Base-by-base conservation (phyloP, 352 stramenopile genomes). In the Aphanomyces euteiches region DNA sequence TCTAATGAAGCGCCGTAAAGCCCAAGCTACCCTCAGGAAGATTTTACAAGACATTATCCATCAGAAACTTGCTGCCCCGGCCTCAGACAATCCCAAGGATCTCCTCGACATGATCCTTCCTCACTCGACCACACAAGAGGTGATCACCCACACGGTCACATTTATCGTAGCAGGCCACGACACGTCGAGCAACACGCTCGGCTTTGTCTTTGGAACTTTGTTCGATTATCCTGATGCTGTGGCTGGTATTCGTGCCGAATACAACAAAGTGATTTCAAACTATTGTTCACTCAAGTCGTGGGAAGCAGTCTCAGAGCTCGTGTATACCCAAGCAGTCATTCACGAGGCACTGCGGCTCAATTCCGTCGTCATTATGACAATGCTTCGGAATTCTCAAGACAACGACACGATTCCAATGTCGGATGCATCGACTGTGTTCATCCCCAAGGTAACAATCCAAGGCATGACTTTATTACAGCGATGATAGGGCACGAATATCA, bases 301-400 rank as follows among this genome's bases (percentile, higher is more conserved):
- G 4, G 79, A 83, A 45, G 48, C 59, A 54, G 59, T 77, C 19
- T 69, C 77, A 28, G 77, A 82, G 64, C 78, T 85, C 76, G 21
- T 48, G 7, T 85, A 85, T 66, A 72, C 82, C 10, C 43, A 77
- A 47, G 76, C 74, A 7, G 79, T 87, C 56, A 67, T 87, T 43
- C 70, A 76, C 36, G 79, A 87, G 74, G 75, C 82, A 40, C 60
- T 84, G 28, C 73, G 79, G 8, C 19, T 83, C 13, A 79, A 79
- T 59, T 67, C 78, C 56, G 74, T 78, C 36, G 77, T 75, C n/a
- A 74, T 73, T 21, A 69, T 75, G 34, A 72, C 80, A 21, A 5
- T 71, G 5, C 69, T 75, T 15, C 48, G 65, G 36, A 73, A 36
- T 41, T 45, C 37, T 34, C 39, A 74, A 15, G 57, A 70, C 1